Evolutionary conservation across 768 basidiomycete genomes (phyloP), one percentile per base, ranked within the genome.

Genomic region (Mycena rosella): DNA sequence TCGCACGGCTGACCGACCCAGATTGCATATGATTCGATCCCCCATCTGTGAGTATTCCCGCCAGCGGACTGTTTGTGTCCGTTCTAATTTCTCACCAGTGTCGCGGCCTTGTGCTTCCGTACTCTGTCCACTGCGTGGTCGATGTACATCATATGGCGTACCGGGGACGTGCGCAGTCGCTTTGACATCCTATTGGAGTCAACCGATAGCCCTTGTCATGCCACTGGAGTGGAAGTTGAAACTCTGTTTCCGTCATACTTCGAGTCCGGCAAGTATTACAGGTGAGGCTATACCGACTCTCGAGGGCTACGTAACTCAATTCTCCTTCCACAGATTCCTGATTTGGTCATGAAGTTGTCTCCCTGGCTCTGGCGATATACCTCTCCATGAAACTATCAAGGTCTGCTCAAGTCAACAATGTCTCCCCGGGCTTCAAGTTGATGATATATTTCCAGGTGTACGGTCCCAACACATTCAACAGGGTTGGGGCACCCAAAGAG

Each of bases 11-110:
- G 24, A 65, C 48, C 59, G 47, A 27, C 29, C 20, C 52, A 70
- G 66, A 74, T 82, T 47, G 45, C 79, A 1, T 79, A 73, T 34
- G 77, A 80, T 62, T 82, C 81, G 0, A 74, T 79, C 2, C 80
- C 81, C n/a, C 81, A 82, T 68, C 66, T 81, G 80, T 81, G 59
- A 62, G 76, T 67, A 22, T 59, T 47, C 3, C 18, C 6, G n/a
- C 15, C 11, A 26, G 32, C 13, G n/a, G n/a, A n/a, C n/a, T n/a
- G 3, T 6, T 17, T 49, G 15, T 29, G 32, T 6, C 2, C 7
- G 29, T 38, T 30, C 48, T 63, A 40, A 55, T 40, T n/a, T 48
- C 20, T n/a, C 5, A 18, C n/a, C 32, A 70, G 69, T 44, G 51
- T 70, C 34, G 69, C 69, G 6, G 69, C 69, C 18, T 0, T 70